Base-by-base conservation (phyloP, 306 rosid genomes). In the Hylodesmum podocarpum region DNA sequence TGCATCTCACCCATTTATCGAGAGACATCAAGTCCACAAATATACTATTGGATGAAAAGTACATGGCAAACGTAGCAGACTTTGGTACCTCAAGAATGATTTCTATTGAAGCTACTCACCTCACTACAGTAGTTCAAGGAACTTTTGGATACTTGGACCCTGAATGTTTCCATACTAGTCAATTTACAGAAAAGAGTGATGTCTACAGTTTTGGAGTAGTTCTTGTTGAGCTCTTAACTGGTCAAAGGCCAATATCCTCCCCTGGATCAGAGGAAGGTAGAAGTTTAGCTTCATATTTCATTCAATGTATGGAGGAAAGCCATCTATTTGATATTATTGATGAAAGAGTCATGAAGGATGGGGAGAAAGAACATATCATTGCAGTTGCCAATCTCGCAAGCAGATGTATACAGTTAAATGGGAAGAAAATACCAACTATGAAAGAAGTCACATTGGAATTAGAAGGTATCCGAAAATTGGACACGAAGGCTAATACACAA, bases 401-500 rank as follows among this genome's bases (percentile, higher is more conserved):
- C 1, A 81, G 84, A 34, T 86, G 89, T 24, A 36, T 88, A 73
- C 7, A 47, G 9, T 25, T 81, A 70, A 77, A 62, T 6, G 87
- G 88, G 11, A 82, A 5, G 43, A 76, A 76, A 3, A 67, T 87
- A 4, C 89, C 91, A 3, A 78, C 68, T 0, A 81, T 81, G 89
- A 85, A 53, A 53, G 87, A 87, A 65, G 86, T 88, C 0, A 53
- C 79, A 6, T 7, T 71, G 14, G 87, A 80, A n/a, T 55, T 87
- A 8, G 86, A 84, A 47, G 14, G 69, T 13, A 73, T 79, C 6
- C 70, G 41, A 5, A 66, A 49, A 18, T 25, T 50, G 34, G 76
- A 40, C 6, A 59, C 19, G 37, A 46, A 21, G 3, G 15, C 19
- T 14, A 4, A 22, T 6, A 14, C 22, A 31, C 64, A 61, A 1